These are phyloP conservation scores for Sporormia fimetaria DNA, from an alignment of 495 filamentous ascomycete species.

Conservation along the genomic window DNA sequence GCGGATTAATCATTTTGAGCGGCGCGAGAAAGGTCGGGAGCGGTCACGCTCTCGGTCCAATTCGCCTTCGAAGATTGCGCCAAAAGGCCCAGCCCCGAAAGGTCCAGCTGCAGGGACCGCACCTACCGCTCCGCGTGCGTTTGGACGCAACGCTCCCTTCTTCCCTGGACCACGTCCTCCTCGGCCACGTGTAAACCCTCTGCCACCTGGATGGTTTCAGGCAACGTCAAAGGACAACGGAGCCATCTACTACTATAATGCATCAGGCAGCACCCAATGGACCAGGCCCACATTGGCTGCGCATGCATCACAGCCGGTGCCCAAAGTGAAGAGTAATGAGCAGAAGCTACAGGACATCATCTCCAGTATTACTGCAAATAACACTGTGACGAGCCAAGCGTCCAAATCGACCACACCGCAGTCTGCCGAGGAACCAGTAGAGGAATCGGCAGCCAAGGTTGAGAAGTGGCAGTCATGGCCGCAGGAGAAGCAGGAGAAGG, in stretches of 20 bases:
- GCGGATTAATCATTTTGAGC: slow-evolving; percentile 56
- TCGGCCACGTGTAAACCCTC: slow-evolving; percentile 43
- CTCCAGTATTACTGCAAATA: slow-evolving; percentile 60
- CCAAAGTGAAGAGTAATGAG: slow-evolving; percentile 54
- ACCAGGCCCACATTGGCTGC: slow-evolving; percentile 58
- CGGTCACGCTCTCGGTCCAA: slow-evolving; percentile 43
- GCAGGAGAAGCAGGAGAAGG: slow-evolving; percentile 79
- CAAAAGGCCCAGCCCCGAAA: slow-evolving; percentile 39
- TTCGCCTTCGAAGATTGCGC: slow-evolving; percentile 35
- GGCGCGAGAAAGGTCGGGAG: slow-evolving; percentile 34
- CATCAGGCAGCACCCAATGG: slow-evolving; percentile 68
- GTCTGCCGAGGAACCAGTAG: slow-evolving; percentile 36
- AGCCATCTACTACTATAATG: slow-evolving; percentile 68
- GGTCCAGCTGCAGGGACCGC: slow-evolving; percentile 40
- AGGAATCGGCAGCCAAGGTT: slow-evolving; percentile 59
- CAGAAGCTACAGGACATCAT: slow-evolving; percentile 73
- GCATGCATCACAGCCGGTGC: slow-evolving; percentile 46
- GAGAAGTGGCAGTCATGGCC: slow-evolving; percentile 74
- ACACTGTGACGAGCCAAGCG: slow-evolving; percentile 52
- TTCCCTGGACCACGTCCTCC: slow-evolving; percentile 47
- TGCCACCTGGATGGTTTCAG: slow-evolving; percentile 74
- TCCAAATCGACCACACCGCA: slow-evolving; percentile 42
- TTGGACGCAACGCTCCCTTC: slow-evolving; percentile 45
- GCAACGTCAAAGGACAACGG: slow-evolving; percentile 51
- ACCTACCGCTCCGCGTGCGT: slow-evolving; percentile 55